These are phyloP conservation scores for Pythium phragmiticola DNA, from an alignment of 352 stramenopile genomes.

Conservation along the genomic window DNA sequence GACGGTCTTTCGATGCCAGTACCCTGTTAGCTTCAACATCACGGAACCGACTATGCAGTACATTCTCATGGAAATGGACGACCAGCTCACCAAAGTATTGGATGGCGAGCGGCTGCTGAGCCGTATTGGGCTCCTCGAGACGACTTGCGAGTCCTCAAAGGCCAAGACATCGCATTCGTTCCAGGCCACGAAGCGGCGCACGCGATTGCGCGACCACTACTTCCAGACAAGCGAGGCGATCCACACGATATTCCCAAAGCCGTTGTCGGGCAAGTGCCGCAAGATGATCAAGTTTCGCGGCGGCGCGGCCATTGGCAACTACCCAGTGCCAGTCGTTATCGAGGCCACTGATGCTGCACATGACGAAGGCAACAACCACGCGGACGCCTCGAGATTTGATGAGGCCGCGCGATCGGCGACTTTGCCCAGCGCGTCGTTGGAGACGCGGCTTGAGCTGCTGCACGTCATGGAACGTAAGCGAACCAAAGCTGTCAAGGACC, in stretches of 20 bases:
- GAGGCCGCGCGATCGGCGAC: conserved; percentile 1
- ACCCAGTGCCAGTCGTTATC: conserved; percentile 21
- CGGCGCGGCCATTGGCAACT: conserved; percentile 46
- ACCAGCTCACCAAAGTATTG: conserved; percentile 43
- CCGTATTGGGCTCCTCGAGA: conserved; percentile 58
- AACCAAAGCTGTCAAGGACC: background rate
- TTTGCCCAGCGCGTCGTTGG: conserved; percentile 19
- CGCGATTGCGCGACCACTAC: conserved; percentile 52
- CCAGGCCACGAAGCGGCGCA: conserved; percentile 42
- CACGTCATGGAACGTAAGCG: conserved; percentile 25
- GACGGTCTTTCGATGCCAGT: conserved; percentile 61
- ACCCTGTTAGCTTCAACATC: conserved; percentile 51
- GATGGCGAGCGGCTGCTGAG: conserved; percentile 56
- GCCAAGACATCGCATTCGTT: conserved; percentile 42
- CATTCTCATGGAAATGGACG: conserved; percentile 44
- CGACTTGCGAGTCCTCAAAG: conserved; percentile 49
- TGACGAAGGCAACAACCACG: background rate
- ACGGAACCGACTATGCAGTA: conserved; percentile 37
- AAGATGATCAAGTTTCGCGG: conserved; percentile 55
- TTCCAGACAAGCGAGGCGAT: conserved; percentile 61
- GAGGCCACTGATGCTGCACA: too few relatives aligned
- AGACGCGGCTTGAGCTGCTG: conserved; percentile 31
- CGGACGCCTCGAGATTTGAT: background rate
- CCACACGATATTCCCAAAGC: conserved; percentile 54
- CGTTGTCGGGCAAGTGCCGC: conserved; percentile 43